Evolutionary conservation across 495 filamentous ascomycete genomes (phyloP), one percentile per base, ranked within the genome.

Genomic region (Hyaloscypha hepaticicola): DNA sequence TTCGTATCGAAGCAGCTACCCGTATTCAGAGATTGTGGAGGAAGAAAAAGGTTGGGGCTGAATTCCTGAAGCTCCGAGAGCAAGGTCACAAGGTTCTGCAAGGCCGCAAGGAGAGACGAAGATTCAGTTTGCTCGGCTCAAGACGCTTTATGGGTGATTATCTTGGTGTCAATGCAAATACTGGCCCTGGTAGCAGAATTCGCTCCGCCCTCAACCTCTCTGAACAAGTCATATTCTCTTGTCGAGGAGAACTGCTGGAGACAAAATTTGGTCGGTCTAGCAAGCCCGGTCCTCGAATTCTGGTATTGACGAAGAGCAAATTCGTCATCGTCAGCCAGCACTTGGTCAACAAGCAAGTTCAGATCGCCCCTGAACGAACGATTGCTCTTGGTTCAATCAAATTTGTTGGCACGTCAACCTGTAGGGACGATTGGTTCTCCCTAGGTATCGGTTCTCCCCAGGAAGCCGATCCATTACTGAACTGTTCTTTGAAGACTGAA

Each of bases 341-440:
- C 55, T 75, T 97, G 51, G 87, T 91, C 59, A 92, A 96, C 71
- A 86, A 89, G 65, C 90, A 96, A 72, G 76, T 92, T 9, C 80
- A 87, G 64, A 96, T 97, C 66, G 80, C 86, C 0, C 81, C 92
- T 0, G 96, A 99, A 74, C 84, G 89, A 45, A 88, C 88, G 8
- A 85, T 97, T 52, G 86, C 92, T 0, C 68, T 98, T 26, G 92
- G 92, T 22, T 85, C 92, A 24, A 92, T 99, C 76, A 96, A 93
- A 73, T 90, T 87, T 68, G 81, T 97, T 66, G 84, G 91, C 69
- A 78, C 86, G 11, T 95, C 93, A 3, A 91, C 82, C 33, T 76
- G 89, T 58, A 90, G 89, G 66, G 96, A 99, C 68, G 96, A 98
- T 76, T 99, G 96, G 96, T 96, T 98, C 72, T 90, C 93, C 0